Conservation (phyloP, 2,329 filamentous ascomycete species). For the Alternaria arborescens region DNA sequence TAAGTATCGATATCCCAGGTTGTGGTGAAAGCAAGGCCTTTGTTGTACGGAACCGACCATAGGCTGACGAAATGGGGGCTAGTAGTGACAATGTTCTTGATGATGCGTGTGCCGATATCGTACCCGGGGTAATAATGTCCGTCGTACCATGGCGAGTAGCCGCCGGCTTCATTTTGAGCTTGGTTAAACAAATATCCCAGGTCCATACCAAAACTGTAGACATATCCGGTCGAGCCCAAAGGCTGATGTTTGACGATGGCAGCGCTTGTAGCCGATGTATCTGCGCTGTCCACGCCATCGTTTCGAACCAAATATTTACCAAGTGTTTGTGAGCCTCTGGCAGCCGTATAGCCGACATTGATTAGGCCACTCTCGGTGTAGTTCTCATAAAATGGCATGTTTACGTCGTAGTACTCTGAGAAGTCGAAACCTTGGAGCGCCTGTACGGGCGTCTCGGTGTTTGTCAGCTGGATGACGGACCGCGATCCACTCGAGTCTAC, state of each 20-base stretch:
- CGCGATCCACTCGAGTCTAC: conserved; percentile 10
- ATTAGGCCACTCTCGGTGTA: conserved; percentile 9
- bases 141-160: conserved; percentile 13
- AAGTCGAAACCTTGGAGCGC: conserved; percentile 15
- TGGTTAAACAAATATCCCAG: conserved; percentile 11
- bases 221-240: conserved; percentile 8
- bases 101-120: conserved; percentile 15
- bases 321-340: conserved; percentile 9
- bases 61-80: conserved; percentile 13
- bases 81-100: conserved; percentile 17
- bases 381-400: conserved; percentile 16
- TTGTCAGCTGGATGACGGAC: conserved; percentile 11
- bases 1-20: conserved; percentile 19
- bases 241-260: conserved; percentile 16
- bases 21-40: conserved; percentile 16
- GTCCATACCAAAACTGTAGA: conserved; percentile 18
- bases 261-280: conserved; percentile 11
- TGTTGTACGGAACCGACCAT: conserved; percentile 19
- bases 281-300: conserved; percentile 7
- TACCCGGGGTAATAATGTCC: conserved; percentile 19
- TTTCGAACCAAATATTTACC: conserved; percentile 10
- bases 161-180: conserved; percentile 9
- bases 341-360: conserved; percentile 17
- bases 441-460: conserved; percentile 6
- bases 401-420: conserved; percentile 8